phyloP scores from a whole-genome alignment of 1,139 yeast genomes.

The Candida frijolesensis region DNA sequence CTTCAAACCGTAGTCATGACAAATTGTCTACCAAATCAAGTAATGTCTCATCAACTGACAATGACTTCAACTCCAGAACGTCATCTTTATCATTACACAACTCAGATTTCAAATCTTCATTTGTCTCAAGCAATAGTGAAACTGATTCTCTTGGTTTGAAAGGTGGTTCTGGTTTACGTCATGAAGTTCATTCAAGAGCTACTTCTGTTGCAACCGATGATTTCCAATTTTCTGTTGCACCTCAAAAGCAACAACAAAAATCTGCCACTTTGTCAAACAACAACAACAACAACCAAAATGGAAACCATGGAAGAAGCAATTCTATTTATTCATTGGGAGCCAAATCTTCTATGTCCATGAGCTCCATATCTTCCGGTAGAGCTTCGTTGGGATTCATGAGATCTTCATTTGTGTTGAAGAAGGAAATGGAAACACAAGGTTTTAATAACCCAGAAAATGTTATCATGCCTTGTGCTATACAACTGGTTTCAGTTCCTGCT shows the following conservation, averaged over 20 bases:
- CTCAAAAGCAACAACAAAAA: conserved; percentile 3
- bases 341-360: conserved; percentile 17
- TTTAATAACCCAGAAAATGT: conserved; percentile 37
- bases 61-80: conserved; percentile 26
- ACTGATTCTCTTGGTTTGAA: conserved; percentile 5
- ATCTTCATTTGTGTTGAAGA: conserved; percentile 40
- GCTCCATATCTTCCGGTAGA: conserved; percentile 20
- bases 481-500: conserved; percentile 10
- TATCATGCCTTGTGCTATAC: conserved; percentile 13
- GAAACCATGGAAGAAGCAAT: conserved; percentile 5
- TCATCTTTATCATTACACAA: conserved; percentile 47
- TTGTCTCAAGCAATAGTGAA: conserved; percentile 22
- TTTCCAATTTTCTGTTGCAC: conserved; percentile 9
- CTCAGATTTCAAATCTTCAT: conserved; percentile 36
- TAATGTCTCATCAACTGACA: conserved; percentile 1
- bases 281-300: conserved; percentile 7
- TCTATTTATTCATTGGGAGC: conserved; percentile 14
- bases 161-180: conserved; percentile 10
- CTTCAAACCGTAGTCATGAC: conserved; percentile 10
- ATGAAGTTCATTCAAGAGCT: conserved; percentile 9
- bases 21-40: conserved; percentile 20
- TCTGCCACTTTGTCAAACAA: conserved; percentile 1
- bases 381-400: conserved; percentile 46
- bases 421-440: conserved; percentile 30
- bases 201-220: conserved; percentile 12